Conservation (phyloP, 176 grass and related monocot genomes). For the Carex cristatella region DNA sequence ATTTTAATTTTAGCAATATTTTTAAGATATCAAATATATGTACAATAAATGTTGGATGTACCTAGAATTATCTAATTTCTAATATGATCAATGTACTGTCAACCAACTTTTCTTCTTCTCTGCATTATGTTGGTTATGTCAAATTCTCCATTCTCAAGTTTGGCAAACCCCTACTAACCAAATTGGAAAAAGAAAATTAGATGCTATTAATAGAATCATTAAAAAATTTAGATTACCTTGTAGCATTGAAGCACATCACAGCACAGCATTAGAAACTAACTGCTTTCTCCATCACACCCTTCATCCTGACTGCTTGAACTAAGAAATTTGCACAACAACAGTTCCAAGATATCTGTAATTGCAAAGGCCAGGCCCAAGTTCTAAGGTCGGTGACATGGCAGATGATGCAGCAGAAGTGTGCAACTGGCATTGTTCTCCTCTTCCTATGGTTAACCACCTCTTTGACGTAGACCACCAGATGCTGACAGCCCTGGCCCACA, state of each 20-base stretch:
- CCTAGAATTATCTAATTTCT: no score
- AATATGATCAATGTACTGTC: no score
- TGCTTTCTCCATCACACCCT: not conserved
- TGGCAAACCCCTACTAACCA: not conserved
- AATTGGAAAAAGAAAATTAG: not conserved
- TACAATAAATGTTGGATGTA: no score
- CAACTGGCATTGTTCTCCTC: conserved; percentile 29
- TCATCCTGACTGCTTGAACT: not conserved
- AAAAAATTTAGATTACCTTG: not conserved
- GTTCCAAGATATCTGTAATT: not conserved
- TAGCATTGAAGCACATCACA: not conserved
- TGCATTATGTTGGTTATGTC: no score
- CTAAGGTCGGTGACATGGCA: not conserved
- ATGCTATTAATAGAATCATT: no score
- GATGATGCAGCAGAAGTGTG: conserved; percentile 35
- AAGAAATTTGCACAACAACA: not conserved
- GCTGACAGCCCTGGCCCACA: conserved; percentile 75
- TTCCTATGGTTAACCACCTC: conserved; percentile 38
- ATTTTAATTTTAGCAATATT: no score
- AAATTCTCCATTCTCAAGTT: no score
- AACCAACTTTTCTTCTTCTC: no score
- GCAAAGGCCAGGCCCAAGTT: no score
- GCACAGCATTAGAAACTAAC: not conserved
- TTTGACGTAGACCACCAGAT: conserved; percentile 75
- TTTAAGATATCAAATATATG: no score